A percentile compares a stretch with the other conserved stretches of the same genome.
These are phyloP conservation scores for Hypoxylon sp. DNA, from an alignment of 2,329 filamentous ascomycete genomes.

Conservation along the genomic window DNA sequence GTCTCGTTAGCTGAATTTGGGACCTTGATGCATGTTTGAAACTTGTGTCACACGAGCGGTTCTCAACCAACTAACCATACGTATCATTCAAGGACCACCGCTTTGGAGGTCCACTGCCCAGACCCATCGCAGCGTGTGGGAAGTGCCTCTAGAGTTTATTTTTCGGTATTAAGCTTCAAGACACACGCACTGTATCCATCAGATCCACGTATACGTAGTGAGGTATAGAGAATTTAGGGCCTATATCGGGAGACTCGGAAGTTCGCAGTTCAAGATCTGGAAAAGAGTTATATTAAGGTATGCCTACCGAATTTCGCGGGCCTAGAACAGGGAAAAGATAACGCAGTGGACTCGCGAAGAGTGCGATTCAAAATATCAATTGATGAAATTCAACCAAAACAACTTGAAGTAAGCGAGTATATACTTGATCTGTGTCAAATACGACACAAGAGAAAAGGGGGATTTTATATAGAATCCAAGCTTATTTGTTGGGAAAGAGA, in stretches of 20 bases:
- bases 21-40: conserved; percentile 19
- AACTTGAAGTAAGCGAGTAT: neutral
- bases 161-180: conserved; percentile 10
- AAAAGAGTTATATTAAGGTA: neutral
- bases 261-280: neutral
- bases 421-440: neutral
- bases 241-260: conserved; percentile 10
- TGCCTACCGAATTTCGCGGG: neutral
- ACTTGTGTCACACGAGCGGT: conserved; percentile 5
- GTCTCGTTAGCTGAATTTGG: conserved; percentile 28
- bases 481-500: conserved; percentile 30
- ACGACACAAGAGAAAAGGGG: conserved; percentile 2
- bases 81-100: conserved; percentile 55
- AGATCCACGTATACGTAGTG: conserved; percentile 4
- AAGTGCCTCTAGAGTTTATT: conserved; percentile 8
- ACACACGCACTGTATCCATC: conserved; percentile 28
- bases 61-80: conserved; percentile 49
- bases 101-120: conserved; percentile 47
- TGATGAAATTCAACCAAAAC: neutral
- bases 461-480: conserved; percentile 7
- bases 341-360: conserved; percentile 1
- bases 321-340: neutral
- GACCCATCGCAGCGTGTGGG: conserved; percentile 44
- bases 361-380: neutral
- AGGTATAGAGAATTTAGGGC: neutral